Percentiles rank a stretch among this genome's conserved stretches.
phyloP scores from a whole-genome alignment of 805 yeast species.

The Candida verbasci region DNA sequence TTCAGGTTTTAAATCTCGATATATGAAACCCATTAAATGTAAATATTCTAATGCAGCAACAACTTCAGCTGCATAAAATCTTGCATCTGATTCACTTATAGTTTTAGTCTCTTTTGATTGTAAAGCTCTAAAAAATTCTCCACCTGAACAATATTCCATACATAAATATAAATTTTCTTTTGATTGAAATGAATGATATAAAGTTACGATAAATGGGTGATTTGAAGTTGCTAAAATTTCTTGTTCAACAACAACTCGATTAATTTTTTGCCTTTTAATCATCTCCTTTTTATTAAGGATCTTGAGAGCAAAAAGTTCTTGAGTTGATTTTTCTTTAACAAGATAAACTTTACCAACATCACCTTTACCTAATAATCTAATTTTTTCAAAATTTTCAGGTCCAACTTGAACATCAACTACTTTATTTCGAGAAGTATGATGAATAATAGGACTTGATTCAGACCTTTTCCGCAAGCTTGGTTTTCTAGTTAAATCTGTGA shows the following conservation, averaged over 20 bases:
- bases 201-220: constrained; percentile 95
- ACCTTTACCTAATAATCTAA: constrained; percentile 90
- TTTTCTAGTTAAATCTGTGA: neutral
- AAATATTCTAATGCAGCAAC: constrained; percentile 94
- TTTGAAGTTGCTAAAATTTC: constrained; percentile 92
- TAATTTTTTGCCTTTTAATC: constrained; percentile 92
- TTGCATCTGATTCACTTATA: constrained; percentile 82
- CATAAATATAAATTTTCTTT: constrained; percentile 88
- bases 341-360: constrained; percentile 96
- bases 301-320: constrained; percentile 86
- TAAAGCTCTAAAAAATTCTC: constrained; percentile 93
- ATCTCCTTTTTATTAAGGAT: constrained; percentile 85
- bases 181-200: constrained; percentile 94
- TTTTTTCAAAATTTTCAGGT: constrained; percentile 83
- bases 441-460: neutral
- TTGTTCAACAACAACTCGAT: constrained; percentile 93
- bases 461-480: neutral
- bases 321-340: constrained; percentile 75
- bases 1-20: constrained; percentile 95
- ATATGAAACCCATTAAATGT: constrained; percentile 95
- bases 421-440: constrained; percentile 37
- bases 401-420: constrained; percentile 75
- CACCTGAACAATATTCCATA: constrained; percentile 99
- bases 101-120: constrained; percentile 88
- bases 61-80: constrained; percentile 94